phyloP scores from a whole-genome alignment of 805 yeast genomes.

The Kregervanrija delftensis region DNA sequence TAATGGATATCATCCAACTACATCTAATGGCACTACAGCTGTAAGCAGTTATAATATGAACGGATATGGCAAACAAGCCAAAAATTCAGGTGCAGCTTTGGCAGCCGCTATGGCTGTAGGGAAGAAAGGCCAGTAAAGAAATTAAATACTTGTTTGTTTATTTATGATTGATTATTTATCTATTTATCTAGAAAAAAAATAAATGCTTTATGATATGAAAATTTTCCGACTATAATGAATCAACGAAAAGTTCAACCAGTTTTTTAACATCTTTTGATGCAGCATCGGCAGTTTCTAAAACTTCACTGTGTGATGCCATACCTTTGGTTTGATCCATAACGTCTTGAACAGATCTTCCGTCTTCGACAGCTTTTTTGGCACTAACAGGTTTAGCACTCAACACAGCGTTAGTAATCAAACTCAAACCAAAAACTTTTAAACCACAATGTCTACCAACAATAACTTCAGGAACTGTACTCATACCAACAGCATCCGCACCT shows the following conservation, averaged over 20 bases:
- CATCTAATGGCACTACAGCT: not conserved
- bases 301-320: slow-evolving; percentile 90
- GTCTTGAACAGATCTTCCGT: slow-evolving; percentile 26
- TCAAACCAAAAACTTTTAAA: slow-evolving; percentile 72
- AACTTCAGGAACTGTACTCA: slow-evolving; percentile 97
- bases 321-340: slow-evolving; percentile 47
- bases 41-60: not conserved
- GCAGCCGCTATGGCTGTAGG: slow-evolving; percentile 7
- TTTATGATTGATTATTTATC: not conserved
- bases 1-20: not conserved
- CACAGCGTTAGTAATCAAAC: slow-evolving; percentile 80
- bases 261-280: slow-evolving; percentile 79
- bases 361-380: slow-evolving; percentile 40
- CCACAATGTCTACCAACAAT: slow-evolving; percentile 88
- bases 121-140: not conserved
- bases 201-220: not conserved
- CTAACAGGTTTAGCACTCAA: slow-evolving; percentile 64
- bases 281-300: slow-evolving; percentile 67
- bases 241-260: slow-evolving; percentile 56
- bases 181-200: not conserved
- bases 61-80: not conserved
- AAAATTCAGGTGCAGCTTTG: slow-evolving; percentile 3
- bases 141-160: not conserved
- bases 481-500: slow-evolving; percentile 95
- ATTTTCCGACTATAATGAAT: slow-evolving; percentile 7